Percentiles rank a stretch among this genome's conserved stretches.
phyloP scores from a whole-genome alignment of 2,329 filamentous ascomycete species.

The Blumeria graminis region DNA sequence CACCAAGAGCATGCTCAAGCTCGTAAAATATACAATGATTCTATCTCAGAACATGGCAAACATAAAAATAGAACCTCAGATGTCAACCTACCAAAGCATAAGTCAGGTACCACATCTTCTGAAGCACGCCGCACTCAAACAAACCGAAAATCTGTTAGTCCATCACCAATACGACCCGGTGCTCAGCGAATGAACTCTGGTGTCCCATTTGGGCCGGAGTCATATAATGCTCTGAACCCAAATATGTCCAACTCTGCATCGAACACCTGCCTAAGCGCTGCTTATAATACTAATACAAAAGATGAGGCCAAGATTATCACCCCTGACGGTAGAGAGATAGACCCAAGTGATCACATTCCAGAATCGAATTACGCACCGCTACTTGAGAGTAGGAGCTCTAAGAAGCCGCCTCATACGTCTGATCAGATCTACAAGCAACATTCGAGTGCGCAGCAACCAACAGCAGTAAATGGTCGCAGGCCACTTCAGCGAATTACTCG shows the following conservation, averaged over 20 bases:
- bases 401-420: conserved; percentile 2
- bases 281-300: conserved; percentile 19
- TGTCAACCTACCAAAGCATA: background rate
- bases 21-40: conserved; percentile 1
- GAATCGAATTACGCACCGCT: conserved; percentile 21
- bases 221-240: conserved; percentile 50
- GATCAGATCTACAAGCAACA: conserved; percentile 19
- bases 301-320: conserved; percentile 47
- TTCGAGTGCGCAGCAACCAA: conserved; percentile 27
- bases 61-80: background rate
- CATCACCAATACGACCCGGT: conserved; percentile 30
- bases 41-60: no score
- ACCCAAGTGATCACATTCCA: conserved; percentile 59
- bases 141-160: conserved; percentile 48
- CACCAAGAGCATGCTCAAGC: conserved; percentile 10
- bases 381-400: conserved; percentile 23
- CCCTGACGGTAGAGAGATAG: conserved; percentile 51
- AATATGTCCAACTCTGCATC: conserved; percentile 16
- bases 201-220: conserved; percentile 51
- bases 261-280: conserved; percentile 10
- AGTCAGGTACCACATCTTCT: background rate
- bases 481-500: conserved; percentile 25
- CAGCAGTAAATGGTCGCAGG: conserved; percentile 25
- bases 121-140: conserved; percentile 18
- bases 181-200: conserved; percentile 29